Conservation (phyloP, 2,329 filamentous ascomycete genomes). For the Scedosporium dehoogii region DNA sequence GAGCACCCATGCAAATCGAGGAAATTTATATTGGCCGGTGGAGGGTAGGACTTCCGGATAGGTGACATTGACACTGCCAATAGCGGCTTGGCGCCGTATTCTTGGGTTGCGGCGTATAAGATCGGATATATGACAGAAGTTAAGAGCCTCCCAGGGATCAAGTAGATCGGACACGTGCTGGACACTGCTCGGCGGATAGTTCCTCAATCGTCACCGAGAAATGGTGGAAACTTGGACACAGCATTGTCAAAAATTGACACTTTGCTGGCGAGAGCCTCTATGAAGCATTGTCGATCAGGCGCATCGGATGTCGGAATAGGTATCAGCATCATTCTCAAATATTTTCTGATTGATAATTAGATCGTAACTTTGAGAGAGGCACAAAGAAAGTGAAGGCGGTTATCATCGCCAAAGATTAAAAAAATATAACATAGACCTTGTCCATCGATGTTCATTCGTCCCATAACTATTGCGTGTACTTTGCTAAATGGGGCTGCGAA, state of each 20-base stretch:
- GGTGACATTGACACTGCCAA: background rate
- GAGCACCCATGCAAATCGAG: background rate
- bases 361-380: too few relatives aligned
- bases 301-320: too few relatives aligned
- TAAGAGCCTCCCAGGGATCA: too few relatives aligned
- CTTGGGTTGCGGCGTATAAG: background rate
- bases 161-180: background rate
- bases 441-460: too few relatives aligned
- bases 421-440: background rate
- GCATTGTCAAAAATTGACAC: too few relatives aligned
- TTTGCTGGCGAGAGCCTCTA: too few relatives aligned
- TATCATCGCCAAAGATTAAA: background rate
- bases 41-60: background rate
- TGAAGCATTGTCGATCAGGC: too few relatives aligned
- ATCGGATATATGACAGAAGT: too few relatives aligned
- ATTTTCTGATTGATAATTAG: too few relatives aligned
- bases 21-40: background rate
- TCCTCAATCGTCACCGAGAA: background rate
- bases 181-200: background rate
- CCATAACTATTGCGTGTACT: slow-evolving; percentile 1
- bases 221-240: background rate
- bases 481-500: slow-evolving; percentile 24
- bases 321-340: too few relatives aligned
- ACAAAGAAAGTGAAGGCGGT: too few relatives aligned
- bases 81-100: background rate